These are phyloP conservation scores for Elasticomyces elasticus DNA, from an alignment of 495 filamentous ascomycete genomes.

Conservation along the genomic window DNA sequence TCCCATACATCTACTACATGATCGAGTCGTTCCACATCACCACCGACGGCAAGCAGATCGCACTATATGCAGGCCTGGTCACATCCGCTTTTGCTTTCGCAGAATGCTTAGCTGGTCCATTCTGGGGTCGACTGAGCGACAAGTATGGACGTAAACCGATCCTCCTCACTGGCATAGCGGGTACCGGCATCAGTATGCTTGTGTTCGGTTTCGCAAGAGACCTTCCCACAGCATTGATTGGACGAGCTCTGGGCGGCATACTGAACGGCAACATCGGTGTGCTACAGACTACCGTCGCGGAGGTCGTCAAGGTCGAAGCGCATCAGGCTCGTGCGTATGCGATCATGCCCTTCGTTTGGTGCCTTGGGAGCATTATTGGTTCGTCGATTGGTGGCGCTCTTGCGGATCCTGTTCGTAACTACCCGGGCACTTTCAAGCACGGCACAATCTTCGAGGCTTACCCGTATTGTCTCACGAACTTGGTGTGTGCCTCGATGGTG, in stretches of 20 bases:
- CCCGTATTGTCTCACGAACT: constrained; percentile 87
- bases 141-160: constrained; percentile 87
- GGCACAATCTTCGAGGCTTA: constrained; percentile 72
- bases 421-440: constrained; percentile 63
- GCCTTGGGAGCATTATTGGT: constrained; percentile 82
- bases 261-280: constrained; percentile 96
- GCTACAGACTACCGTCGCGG: constrained; percentile 85
- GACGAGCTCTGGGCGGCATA: constrained; percentile 77
- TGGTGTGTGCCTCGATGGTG: constrained; percentile 76
- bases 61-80: constrained; percentile 90
- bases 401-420: constrained; percentile 72
- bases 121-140: constrained; percentile 92
- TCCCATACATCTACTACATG: constrained; percentile 99
- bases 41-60: constrained; percentile 65
- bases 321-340: constrained; percentile 89
- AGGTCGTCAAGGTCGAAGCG: constrained; percentile 81
- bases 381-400: constrained; percentile 83
- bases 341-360: constrained; percentile 98
- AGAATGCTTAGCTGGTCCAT: constrained; percentile 78
- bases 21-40: constrained; percentile 83
- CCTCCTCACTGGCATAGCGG: constrained; percentile 72
- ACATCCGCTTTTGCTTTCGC: constrained; percentile 94
- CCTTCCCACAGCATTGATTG: constrained; percentile 73
- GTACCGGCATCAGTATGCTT: constrained; percentile 87
- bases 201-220: constrained; percentile 86